Base-by-base conservation (phyloP, 2,329 filamentous ascomycete species). In the Simplicillium sp. region DNA sequence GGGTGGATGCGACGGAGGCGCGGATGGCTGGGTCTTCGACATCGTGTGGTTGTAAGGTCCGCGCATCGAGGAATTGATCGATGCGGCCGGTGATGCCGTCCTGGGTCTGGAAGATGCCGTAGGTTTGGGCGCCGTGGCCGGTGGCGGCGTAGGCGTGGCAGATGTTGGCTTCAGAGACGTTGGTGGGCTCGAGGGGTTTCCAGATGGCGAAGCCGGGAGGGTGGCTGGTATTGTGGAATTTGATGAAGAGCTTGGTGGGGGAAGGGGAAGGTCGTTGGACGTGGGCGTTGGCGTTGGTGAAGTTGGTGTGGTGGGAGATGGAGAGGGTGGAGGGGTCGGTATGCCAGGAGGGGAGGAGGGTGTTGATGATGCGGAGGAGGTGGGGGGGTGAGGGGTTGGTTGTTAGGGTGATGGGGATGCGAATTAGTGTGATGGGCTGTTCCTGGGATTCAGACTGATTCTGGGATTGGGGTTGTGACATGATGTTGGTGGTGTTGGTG, bases 41-140 rank as follows among this genome's bases (percentile, higher is more conserved):
- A 31, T 48, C 47, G 15, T 44, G 42, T 3, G 47, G 46, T 35
- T 46, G 37, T 42, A 49, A 18, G 29, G 28, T 40, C 4, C 46
- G 40, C 9, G 43, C 42, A 31, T 48, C 46, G 9, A 49, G 34
- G 14, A 48, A 46, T 36, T 49, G 43, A 28, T 49, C 47, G 33
- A 49, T 37, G 6, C 47, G 37, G 12, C 44, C 47, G 4, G 41
- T 20, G 8, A 34, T 39, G n/a, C 47, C 47, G 28, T 48, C 46
- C 20, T 35, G 35, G 13, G 47, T 46, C 42, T 45, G 28, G 25
- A 49, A 49, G 17, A 48, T 36, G 8, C 47, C 47, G 16, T 46
- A 46, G 11, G 47, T 41, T 28, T 38, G 38, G 14, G 47, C 43
- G 7, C 47, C 47, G 1, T 43, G 35, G 5, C 47, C 47, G 14